Conservation (phyloP, 2,329 filamentous ascomycete genomes). For the Didymosphaeria variabile region DNA sequence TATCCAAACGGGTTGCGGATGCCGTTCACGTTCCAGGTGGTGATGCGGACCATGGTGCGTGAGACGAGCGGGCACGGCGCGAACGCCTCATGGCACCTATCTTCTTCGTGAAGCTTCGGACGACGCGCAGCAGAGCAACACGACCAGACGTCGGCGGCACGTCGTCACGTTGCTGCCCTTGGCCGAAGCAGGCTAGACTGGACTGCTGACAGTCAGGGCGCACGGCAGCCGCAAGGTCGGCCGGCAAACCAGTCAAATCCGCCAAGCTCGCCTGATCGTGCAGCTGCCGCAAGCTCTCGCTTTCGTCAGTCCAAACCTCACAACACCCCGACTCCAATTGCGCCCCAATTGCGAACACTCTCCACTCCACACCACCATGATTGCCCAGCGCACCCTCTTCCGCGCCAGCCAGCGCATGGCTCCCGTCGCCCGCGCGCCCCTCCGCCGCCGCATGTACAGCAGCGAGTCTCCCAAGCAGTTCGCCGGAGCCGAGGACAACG, state of each 20-base stretch:
- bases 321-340: slow-evolving; percentile 35
- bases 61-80: neutral
- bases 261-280: slow-evolving; percentile 37
- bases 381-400: slow-evolving; percentile 43
- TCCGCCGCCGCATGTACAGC: slow-evolving; percentile 75
- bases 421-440: slow-evolving; percentile 57
- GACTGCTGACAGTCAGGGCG: neutral
- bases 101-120: neutral
- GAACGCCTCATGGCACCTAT: slow-evolving; percentile 1
- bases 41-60: slow-evolving; percentile 77
- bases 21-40: slow-evolving; percentile 65
- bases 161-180: slow-evolving; percentile 7
- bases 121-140: neutral
- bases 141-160: neutral
- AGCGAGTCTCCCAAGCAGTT: slow-evolving; percentile 67
- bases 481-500: slow-evolving; percentile 76
- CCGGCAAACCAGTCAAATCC: slow-evolving; percentile 6
- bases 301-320: slow-evolving; percentile 35
- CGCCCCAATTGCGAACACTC: slow-evolving; percentile 35
- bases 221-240: neutral
- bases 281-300: slow-evolving; percentile 26
- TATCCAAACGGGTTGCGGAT: slow-evolving; percentile 64
- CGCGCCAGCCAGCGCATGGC: slow-evolving; percentile 66
- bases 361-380: slow-evolving; percentile 37
- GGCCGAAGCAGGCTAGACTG: neutral